A percentile compares a stretch with the other conserved stretches of the same genome.
Conservation (phyloP, 495 filamentous ascomycete species). For the Chaetomium fimeti region DNA sequence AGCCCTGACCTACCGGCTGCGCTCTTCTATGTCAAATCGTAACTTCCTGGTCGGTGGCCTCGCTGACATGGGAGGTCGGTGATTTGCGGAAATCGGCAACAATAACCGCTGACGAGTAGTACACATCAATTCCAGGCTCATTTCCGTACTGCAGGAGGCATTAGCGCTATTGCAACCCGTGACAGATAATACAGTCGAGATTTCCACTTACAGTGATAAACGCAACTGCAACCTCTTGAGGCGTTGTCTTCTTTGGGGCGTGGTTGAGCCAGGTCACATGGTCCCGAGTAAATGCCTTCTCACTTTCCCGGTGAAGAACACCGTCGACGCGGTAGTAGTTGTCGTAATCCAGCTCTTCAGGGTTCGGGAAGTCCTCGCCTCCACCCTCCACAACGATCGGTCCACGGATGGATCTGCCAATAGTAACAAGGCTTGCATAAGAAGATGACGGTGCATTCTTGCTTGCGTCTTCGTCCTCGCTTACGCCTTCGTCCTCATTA, state of each 20-base stretch:
- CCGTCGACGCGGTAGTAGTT: too few species aligned
- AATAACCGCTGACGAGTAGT: neutral
- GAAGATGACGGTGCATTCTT: too few species aligned
- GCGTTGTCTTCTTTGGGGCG: neutral
- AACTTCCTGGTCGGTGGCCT: too few species aligned
- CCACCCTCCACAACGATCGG: neutral
- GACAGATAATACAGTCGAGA: neutral
- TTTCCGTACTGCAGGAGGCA: neutral
- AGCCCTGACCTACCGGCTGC: too few species aligned
- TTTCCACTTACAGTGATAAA: neutral
- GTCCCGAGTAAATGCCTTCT: neutral
- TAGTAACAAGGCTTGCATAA: too few species aligned
- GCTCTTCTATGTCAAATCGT: too few species aligned
- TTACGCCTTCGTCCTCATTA: too few species aligned
- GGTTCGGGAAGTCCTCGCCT: neutral
- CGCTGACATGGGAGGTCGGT: too few species aligned
- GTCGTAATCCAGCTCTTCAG: neutral
- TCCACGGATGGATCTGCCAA: neutral
- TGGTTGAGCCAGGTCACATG: neutral
- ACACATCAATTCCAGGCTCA: neutral
- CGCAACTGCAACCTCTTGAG: neutral
- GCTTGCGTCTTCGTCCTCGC: too few species aligned
- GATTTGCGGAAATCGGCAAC: neutral
- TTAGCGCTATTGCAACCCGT: neutral
- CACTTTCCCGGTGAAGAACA: neutral